Evolutionary conservation across 2,329 filamentous ascomycete genomes (phyloP).

Genomic region (Talaromyces sp.): DNA sequence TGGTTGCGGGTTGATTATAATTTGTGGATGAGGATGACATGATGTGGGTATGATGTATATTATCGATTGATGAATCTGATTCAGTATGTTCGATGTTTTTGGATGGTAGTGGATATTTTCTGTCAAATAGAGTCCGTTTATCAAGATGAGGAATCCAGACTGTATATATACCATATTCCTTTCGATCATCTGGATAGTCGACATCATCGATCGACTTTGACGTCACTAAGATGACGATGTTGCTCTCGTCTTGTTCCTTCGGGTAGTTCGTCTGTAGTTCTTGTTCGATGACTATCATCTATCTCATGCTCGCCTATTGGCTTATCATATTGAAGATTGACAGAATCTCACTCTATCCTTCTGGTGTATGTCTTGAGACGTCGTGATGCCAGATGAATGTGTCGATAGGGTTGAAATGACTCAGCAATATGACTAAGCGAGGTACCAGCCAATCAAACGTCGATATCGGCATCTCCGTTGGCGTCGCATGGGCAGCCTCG

Average conservation of each 20-base stretch:
- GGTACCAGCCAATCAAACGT: neutral
- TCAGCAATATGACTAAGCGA: conserved; percentile 9
- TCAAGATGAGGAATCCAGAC: neutral
- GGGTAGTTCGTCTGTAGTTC: neutral
- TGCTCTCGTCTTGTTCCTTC: neutral
- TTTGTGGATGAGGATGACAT: neutral
- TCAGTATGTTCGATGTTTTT: neutral
- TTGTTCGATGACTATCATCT: neutral
- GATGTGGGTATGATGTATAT: conserved; percentile 5
- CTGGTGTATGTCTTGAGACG: neutral
- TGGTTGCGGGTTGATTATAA: neutral
- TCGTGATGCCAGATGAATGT: neutral
- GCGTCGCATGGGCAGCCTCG: neutral
- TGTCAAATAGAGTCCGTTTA: too few species aligned
- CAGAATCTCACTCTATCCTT: neutral
- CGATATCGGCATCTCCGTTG: neutral
- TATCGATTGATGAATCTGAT: neutral
- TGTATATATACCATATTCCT: neutral
- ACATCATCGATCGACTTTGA: conserved; percentile 14
- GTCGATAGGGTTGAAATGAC: neutral
- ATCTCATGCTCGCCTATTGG: neutral
- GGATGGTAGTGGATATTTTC: neutral
- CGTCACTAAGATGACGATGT: conserved; percentile 6
- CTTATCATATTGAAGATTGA: neutral
- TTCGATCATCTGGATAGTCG: neutral